Conservation (phyloP, 225 moss, liverwort and hornwort genomes). For the Climacium dendroides region DNA sequence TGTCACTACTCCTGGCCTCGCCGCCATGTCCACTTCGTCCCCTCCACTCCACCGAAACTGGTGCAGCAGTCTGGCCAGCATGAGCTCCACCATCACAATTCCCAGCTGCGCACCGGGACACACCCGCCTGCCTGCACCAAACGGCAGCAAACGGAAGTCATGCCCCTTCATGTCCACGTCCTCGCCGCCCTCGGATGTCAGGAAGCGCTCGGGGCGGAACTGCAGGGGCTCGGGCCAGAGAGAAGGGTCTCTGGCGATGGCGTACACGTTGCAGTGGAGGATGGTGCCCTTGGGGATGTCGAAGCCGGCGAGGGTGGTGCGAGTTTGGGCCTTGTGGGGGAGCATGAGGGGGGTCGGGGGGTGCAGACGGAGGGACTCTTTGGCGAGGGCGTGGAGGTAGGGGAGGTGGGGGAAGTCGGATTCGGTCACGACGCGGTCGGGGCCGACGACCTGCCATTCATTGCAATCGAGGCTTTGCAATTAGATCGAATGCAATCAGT, state of each 20-base stretch:
- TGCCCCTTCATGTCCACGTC: constrained; percentile 87
- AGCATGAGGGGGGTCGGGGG: constrained; percentile 92
- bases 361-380: constrained; percentile 79
- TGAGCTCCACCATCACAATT: constrained; percentile 67
- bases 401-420: constrained; percentile 56
- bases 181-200: constrained; percentile 21
- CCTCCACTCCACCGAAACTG: constrained; percentile 61
- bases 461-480: not conserved
- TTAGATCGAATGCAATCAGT: not conserved
- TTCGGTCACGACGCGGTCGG: constrained; percentile 49
- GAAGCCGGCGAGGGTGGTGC: constrained; percentile 53
- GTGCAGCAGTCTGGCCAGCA: constrained; percentile 79
- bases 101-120: constrained; percentile 92
- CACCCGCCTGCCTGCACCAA: constrained; percentile 76
- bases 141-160: constrained; percentile 75
- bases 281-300: constrained; percentile 66
- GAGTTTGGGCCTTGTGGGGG: constrained; percentile 70
- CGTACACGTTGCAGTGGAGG: constrained; percentile 81
- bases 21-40: constrained; percentile 34
- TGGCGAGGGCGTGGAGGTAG: constrained; percentile 65
- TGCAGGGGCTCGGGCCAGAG: constrained; percentile 51
- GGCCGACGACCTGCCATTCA: constrained; percentile 43
- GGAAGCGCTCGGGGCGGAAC: constrained; percentile 77
- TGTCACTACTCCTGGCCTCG: constrained; percentile 83
- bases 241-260: constrained; percentile 60